Base-by-base conservation (phyloP, 192 early-diverging fungal species). In the Coemansia sp. region DNA sequence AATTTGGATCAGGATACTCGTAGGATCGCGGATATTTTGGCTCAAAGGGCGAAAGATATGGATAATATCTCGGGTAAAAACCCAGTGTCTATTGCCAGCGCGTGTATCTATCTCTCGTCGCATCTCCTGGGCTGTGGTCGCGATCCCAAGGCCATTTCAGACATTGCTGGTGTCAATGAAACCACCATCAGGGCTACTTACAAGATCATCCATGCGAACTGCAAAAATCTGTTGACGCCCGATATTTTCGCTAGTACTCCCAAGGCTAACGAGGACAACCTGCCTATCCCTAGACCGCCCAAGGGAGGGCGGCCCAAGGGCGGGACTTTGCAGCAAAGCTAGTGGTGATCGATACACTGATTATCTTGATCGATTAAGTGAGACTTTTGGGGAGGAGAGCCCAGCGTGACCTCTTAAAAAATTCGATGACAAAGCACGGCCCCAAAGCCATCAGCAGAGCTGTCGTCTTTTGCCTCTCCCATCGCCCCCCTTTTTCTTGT, bases 1-100 rank as follows among this genome's bases (percentile, higher is more conserved):
- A 82, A 88, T 23, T 68, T 96, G 38, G 85, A 82, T 4, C 87
- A 88, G 64, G 85, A 91, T 63, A 89, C 92, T 1, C 87, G 89
- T 66, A 87, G 88, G 59, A 85, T 89, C 13, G 89, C 91, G 19
- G 78, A 92, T 28, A 85, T 91, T 62, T 75, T 95, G 58, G 87
- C 88, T 2, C 82, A 88, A 43, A 87, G 84, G 55, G 94, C 92
- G 2, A 91, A 92, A 58, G 92, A 94, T 16, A 66, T 89, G 53
- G 92, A 92, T 35, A 89, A 89, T 17, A 85, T 99, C 16, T 94
- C 91, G 6, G 96, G 96, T 21, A 95, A 95, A 58, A 91, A 88
- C 3, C 95, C 94, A 8, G 94, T 96, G 49, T 92, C 96, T 0
- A 91, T 99, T 61, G 96, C 96, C 4, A 96, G 95, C 3, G 94